Conservation (phyloP, 179 eudicot genomes). For the Gypsophila paniculata region DNA sequence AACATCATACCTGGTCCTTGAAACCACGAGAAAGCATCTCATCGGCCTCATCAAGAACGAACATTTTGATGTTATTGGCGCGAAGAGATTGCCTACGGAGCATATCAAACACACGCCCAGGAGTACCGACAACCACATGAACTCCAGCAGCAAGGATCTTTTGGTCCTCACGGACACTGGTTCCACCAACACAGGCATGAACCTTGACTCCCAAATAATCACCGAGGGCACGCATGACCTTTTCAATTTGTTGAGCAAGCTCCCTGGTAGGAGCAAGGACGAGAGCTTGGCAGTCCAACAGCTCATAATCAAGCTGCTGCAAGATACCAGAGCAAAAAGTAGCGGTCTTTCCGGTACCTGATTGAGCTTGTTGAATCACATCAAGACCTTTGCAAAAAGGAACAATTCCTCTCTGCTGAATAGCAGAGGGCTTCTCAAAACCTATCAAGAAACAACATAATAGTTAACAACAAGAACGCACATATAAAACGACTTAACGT, state of each 20-base stretch:
- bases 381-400: conserved; percentile 67
- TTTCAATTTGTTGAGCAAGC: conserved; percentile 74
- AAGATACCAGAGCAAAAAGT: conserved; percentile 64
- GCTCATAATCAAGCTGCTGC: conserved; percentile 52
- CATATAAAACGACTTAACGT: neutral
- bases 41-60: conserved; percentile 73
- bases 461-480: neutral
- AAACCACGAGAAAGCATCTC: conserved; percentile 81
- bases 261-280: conserved; percentile 75
- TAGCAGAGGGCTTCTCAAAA: conserved; percentile 74
- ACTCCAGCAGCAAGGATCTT: conserved; percentile 56
- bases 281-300: conserved; percentile 63
- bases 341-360: conserved; percentile 67
- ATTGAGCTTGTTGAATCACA: conserved; percentile 71
- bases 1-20: conserved; percentile 56
- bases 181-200: conserved; percentile 75
- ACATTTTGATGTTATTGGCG: conserved; percentile 51
- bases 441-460: conserved; percentile 30
- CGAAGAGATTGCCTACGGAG: conserved; percentile 57
- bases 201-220: conserved; percentile 71
- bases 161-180: conserved; percentile 64
- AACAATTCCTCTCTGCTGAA: conserved; percentile 69
- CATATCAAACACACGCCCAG: conserved; percentile 74
- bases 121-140: conserved; percentile 72
- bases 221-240: conserved; percentile 73